A percentile compares a stretch with the other conserved stretches of the same genome.
Evolutionary conservation across 2,329 filamentous ascomycete species (phyloP).

Genomic region (Phoma sp.): DNA sequence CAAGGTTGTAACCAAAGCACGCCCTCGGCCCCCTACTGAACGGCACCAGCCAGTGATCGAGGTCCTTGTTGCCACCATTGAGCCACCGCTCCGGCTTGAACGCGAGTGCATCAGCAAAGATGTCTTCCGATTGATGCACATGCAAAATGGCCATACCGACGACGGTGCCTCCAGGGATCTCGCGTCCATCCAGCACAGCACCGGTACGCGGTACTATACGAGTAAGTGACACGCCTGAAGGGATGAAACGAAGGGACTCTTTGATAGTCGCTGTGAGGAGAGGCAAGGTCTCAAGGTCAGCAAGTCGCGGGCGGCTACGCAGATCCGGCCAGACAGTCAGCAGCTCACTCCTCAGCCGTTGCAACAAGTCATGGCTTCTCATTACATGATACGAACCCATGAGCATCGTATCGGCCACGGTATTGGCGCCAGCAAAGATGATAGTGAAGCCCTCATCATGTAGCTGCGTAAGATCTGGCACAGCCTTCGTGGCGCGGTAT

Average conservation of each 20-base stretch:
- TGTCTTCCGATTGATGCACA: neutral
- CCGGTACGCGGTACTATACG: neutral
- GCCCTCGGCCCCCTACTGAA: constrained; percentile 2
- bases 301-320: neutral
- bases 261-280: constrained; percentile 2
- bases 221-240: constrained; percentile 1
- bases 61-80: neutral
- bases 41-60: constrained; percentile 1
- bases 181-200: neutral
- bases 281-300: constrained; percentile 1
- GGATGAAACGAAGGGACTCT: constrained; percentile 1
- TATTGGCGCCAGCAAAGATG: constrained; percentile 2
- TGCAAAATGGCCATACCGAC: constrained; percentile 3
- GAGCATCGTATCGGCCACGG: constrained; percentile 1
- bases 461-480: neutral
- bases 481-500: neutral
- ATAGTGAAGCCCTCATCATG: constrained; percentile 2
- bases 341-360: neutral
- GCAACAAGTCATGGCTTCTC: neutral
- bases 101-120: neutral
- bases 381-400: constrained; percentile 4
- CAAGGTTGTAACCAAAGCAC: constrained; percentile 2
- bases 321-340: constrained; percentile 3
- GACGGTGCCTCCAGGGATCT: neutral
- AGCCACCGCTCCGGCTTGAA: constrained; percentile 3